Percentiles rank a stretch among this genome's conserved stretches.
Conservation (phyloP, 352 stramenopile species). For the Pythium diclinum region DNA sequence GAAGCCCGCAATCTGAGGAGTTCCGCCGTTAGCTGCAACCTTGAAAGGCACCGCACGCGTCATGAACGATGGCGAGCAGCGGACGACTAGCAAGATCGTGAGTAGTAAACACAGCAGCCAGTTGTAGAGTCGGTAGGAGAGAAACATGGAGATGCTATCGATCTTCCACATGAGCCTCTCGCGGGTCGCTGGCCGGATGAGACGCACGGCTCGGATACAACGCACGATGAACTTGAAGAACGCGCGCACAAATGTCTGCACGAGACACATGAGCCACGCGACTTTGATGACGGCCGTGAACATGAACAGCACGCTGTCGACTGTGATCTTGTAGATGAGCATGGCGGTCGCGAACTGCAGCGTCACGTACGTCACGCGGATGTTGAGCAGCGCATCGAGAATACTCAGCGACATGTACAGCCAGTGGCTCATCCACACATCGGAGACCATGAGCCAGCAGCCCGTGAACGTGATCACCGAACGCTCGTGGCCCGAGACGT, state of each 20-base stretch:
- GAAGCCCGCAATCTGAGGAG: constrained; percentile 35
- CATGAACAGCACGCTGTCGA: constrained; percentile 56
- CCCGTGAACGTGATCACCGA: constrained; percentile 50
- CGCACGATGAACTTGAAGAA: constrained; percentile 32
- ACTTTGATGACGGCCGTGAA: constrained; percentile 39
- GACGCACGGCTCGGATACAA: constrained; percentile 32
- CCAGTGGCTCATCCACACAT: constrained; percentile 66
- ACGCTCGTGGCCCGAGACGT: constrained; percentile 32
- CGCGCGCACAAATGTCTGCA: constrained; percentile 33
- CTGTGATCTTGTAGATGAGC: constrained; percentile 37
- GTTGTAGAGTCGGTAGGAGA: constrained; percentile 58
- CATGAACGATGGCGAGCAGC: constrained; percentile 43
- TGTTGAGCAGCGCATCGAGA: constrained; percentile 39
- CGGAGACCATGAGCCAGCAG: constrained; percentile 43
- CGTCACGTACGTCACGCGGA: constrained; percentile 35
- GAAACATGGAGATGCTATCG: constrained; percentile 39
- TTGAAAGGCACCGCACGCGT: constrained; percentile 26
- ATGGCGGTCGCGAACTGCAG: not conserved
- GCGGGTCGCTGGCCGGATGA: constrained; percentile 32
- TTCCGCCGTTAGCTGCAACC: constrained; percentile 36
- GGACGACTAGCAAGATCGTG: constrained; percentile 33
- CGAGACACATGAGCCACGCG: constrained; percentile 55
- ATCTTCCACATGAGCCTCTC: constrained; percentile 47
- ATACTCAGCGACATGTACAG: constrained; percentile 52
- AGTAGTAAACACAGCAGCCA: constrained; percentile 37